phyloP scores from a whole-genome alignment of 768 basidiomycete species.

The Inosperma sp. region DNA sequence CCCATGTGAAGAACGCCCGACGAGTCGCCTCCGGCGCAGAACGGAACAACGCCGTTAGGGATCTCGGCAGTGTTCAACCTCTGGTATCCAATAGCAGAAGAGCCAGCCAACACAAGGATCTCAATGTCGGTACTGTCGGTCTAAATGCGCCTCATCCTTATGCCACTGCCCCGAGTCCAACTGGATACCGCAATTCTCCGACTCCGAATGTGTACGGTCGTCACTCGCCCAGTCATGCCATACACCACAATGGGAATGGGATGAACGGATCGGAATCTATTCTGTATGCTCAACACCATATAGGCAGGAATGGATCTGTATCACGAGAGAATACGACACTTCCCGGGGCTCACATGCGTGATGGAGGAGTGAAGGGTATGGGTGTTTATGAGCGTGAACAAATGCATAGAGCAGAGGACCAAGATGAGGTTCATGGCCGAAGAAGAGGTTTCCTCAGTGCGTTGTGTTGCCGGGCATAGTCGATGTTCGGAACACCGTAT shows the following conservation, averaged over 20 bases:
- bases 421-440: conserved; percentile 59
- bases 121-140: conserved; percentile 36
- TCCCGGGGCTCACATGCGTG: conserved; percentile 35
- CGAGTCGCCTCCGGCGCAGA: conserved; percentile 49
- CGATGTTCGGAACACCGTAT: too few species aligned
- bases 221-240: conserved; percentile 45
- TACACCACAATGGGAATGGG: conserved; percentile 39
- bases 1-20: conserved; percentile 55
- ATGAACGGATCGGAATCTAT: conserved; percentile 63
- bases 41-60: conserved; percentile 45
- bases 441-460: conserved; percentile 59
- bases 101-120: conserved; percentile 59
- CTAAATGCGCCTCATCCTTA: conserved; percentile 67
- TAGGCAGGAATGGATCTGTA: conserved; percentile 45
- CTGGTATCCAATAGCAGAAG: conserved; percentile 64
- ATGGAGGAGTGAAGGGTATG: conserved; percentile 46
- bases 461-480: conserved; percentile 68
- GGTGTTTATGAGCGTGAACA: conserved; percentile 63
- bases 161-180: conserved; percentile 56
- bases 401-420: conserved; percentile 48
- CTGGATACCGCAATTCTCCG: conserved; percentile 46
- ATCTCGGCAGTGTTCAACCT: conserved; percentile 62
- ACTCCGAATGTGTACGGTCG: conserved; percentile 47
- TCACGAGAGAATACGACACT: conserved; percentile 53
- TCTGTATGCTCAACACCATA: conserved; percentile 53